These are phyloP conservation scores for Apiotrichum veenhuisii DNA, from an alignment of 1,284 basidiomycete species.

Conservation along the genomic window DNA sequence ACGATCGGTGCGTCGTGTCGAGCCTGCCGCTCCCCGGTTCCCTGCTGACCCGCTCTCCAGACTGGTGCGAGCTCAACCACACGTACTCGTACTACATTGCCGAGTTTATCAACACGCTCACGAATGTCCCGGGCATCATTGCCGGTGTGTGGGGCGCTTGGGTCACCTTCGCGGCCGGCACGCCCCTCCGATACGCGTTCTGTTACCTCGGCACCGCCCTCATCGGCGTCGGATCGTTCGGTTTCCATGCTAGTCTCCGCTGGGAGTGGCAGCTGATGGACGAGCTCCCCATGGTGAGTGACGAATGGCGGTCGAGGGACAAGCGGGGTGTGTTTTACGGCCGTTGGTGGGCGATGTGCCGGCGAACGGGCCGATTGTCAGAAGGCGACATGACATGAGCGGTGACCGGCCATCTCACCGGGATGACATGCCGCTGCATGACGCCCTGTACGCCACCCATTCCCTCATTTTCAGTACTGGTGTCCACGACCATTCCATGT, in stretches of 20 bases:
- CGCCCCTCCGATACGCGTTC: conserved; percentile 34
- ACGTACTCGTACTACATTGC: conserved; percentile 47
- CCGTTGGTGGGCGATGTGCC: no score
- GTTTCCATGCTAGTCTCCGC: conserved; percentile 46
- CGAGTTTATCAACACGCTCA: conserved; percentile 49
- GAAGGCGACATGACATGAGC: no score
- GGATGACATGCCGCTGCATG: no score
- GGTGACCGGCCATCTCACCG: background rate
- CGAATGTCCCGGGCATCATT: conserved; percentile 52
- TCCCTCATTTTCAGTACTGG: no score
- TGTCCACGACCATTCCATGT: no score
- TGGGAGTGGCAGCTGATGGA: conserved; percentile 52
- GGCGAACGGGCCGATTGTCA: no score
- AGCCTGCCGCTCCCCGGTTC: no score
- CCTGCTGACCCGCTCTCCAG: background rate
- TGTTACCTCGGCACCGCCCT: conserved; percentile 42
- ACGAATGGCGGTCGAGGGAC: no score
- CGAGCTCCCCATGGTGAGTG: conserved; percentile 49
- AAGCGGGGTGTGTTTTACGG: no score
- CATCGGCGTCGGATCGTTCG: conserved; percentile 47
- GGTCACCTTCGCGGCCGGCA: conserved; percentile 20
- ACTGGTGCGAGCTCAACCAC: conserved; percentile 49
- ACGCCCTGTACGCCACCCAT: no score
- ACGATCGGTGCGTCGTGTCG: conserved; percentile 9
- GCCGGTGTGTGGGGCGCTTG: conserved; percentile 48